Evolutionary conservation across 1,284 basidiomycete species (phyloP), one percentile per base, ranked within the genome.

Genomic region (Boletus albobrunnescens): DNA sequence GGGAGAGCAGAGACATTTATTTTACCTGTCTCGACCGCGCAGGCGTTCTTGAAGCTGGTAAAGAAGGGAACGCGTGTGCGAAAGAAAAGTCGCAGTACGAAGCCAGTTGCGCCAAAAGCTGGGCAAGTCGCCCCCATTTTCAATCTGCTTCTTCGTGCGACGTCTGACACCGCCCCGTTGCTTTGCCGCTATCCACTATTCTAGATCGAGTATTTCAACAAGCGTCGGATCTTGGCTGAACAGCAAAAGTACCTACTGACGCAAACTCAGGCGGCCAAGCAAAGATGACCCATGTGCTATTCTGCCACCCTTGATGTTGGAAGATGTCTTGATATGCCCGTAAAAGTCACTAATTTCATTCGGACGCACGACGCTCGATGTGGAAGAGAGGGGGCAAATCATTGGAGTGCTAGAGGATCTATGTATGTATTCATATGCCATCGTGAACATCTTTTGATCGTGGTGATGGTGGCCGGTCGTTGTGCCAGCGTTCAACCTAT

Each of bases 181-280:
- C n/a, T n/a, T n/a, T n/a, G n/a, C n/a, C n/a, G n/a, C n/a, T n/a
- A n/a, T n/a, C n/a, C n/a, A n/a, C n/a, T 40, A 24, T 30, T 42
- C 37, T 53, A 91, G 89, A 81, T 91, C 57, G 84, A 84, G 27
- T 91, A 91, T 62, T 91, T 91, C 59, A 90, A 91, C 69, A 84
- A 87, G 60, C 77, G 87, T 30, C 74, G 88, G 43, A 76, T 88
- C 23, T 77, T 89, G 46, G 83, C 78, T 14, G 85, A 85, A 51
- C 78, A 80, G 46, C 86, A 88, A 65, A 83, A 82, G 56, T 78
- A 79, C 40, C 71, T 82, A 46, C 71, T 87, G 47, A 70, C 66
- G 19, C 81, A 84, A 57, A 69, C 73, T 13, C 68, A 73, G 46
- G 67, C 72, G 20, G 64, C 72, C 19, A 73, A 69, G 50, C 66